phyloP scores from a whole-genome alignment of 305 asterid species.

The Fraxinus sp. region DNA sequence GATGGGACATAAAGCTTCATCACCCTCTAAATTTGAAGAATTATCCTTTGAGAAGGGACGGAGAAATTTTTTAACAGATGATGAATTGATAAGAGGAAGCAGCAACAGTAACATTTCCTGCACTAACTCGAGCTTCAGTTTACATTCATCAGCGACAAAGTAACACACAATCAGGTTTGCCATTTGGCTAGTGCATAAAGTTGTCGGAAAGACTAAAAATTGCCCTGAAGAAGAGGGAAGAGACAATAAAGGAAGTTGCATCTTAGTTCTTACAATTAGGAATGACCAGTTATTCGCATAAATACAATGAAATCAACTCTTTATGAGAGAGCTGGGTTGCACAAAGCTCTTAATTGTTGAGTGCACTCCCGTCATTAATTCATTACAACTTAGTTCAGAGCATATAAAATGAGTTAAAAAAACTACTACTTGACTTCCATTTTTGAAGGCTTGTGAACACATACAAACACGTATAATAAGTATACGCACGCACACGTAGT shows the following conservation, averaged over 20 bases:
- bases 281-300: background rate
- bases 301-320: background rate
- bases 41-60: conserved; percentile 70
- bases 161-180: background rate
- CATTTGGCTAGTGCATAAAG: background rate
- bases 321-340: background rate
- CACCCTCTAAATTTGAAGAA: conserved; percentile 54
- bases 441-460: background rate
- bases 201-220: background rate
- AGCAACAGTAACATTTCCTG: conserved; percentile 91
- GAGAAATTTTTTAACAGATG: conserved; percentile 64
- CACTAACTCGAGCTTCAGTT: conserved; percentile 29
- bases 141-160: background rate
- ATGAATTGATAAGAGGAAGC: conserved; percentile 82
- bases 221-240: background rate
- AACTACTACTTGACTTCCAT: background rate
- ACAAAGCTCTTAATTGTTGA: background rate
- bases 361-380: background rate
- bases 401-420: background rate
- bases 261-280: background rate
- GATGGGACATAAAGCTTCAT: conserved; percentile 76
- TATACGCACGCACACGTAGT: background rate
- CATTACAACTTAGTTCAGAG: background rate
- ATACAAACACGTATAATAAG: background rate
- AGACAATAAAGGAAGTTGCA: background rate